Base-by-base conservation (phyloP, 495 filamentous ascomycete species). In the Parathielavia hyrcaniae region DNA sequence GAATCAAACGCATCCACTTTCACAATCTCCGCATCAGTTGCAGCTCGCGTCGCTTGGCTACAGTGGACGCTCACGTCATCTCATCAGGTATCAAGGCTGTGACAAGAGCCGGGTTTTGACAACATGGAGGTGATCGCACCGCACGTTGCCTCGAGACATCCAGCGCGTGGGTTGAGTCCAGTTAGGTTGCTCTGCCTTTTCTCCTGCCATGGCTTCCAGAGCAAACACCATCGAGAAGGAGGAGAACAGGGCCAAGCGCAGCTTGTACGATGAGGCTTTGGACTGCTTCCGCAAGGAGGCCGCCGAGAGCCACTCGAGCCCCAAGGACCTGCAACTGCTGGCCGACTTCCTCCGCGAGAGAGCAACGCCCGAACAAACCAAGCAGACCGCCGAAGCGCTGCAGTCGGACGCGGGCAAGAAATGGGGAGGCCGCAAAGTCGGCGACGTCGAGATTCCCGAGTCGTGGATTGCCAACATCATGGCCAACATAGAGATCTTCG, bases 401-500 rank as follows among this genome's bases (percentile, higher is more conserved):
- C 53, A 55, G 16, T 23, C 6, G 16, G 62, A 63, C 44, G 47
- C 60, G 5, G 52, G 60, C 32, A 62, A 61, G 58, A 67, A 67
- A 50, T 67, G 55, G 4, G 60, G 65, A 35, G 36, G 34, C 34
- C 58, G 59, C 36, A 67, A 67, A 30, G 41, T 61, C 12, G 60
- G 58, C 50, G 62, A 61, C 39, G 52, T 61, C 12, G 58, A 58
- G 34, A 67, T 67, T 22, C 65, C 65, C 16, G 53, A 55, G 19
- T 49, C 53, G 4, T 67, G 65, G 65, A 63, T 67, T 53, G 50
- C 46, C 55, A 66, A 60, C 23, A 65, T 68, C 45, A 56, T 68
- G 63, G 55, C 36, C 41, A 68, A 68, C 39, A 68, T 68, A 46
- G 52, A 61, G 20, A 61, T 56, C 56, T 65, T 68, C n/a, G 54